These are phyloP conservation scores for Xylaria sp. DNA, from an alignment of 2,329 filamentous ascomycete genomes.

Conservation along the genomic window DNA sequence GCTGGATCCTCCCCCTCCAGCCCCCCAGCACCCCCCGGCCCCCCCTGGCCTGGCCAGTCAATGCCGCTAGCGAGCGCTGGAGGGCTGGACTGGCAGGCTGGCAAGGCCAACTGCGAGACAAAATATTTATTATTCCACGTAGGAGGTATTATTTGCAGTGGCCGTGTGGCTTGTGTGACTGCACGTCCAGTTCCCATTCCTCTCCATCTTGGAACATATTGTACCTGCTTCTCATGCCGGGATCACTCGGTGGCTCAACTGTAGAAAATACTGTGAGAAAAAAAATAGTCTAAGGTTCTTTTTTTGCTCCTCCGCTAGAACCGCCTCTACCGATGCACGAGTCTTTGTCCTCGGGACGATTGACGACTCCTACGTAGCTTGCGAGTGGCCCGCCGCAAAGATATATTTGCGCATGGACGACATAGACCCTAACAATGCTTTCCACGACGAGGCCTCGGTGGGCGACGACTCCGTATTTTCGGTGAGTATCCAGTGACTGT, in stretches of 20 bases:
- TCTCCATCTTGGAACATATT: neutral
- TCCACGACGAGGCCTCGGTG: slow-evolving; percentile 39
- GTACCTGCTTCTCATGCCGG: neutral
- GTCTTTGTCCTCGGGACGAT: slow-evolving; percentile 21
- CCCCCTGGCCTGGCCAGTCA: neutral
- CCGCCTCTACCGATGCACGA: slow-evolving; percentile 16
- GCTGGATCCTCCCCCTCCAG: neutral
- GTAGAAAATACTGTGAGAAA: neutral
- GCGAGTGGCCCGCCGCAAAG: slow-evolving; percentile 4
- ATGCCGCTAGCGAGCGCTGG: neutral
- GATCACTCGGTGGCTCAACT: neutral
- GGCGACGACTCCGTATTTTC: slow-evolving; percentile 39
- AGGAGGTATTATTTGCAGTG: neutral
- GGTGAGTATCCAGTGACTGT: slow-evolving; percentile 26
- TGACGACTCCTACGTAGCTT: slow-evolving; percentile 14
- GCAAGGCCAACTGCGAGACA: neutral
- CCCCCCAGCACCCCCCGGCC: too few species aligned
- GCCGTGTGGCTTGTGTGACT: neutral
- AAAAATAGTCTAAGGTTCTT: too few species aligned
- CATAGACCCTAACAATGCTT: slow-evolving; percentile 38
- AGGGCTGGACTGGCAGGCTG: too few species aligned
- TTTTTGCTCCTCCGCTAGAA: neutral
- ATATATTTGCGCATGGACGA: slow-evolving; percentile 39
- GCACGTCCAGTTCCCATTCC: neutral
- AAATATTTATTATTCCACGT: neutral